These are phyloP conservation scores for Phytopythium mirpurense DNA, from an alignment of 352 stramenopile genomes.

Conservation along the genomic window DNA sequence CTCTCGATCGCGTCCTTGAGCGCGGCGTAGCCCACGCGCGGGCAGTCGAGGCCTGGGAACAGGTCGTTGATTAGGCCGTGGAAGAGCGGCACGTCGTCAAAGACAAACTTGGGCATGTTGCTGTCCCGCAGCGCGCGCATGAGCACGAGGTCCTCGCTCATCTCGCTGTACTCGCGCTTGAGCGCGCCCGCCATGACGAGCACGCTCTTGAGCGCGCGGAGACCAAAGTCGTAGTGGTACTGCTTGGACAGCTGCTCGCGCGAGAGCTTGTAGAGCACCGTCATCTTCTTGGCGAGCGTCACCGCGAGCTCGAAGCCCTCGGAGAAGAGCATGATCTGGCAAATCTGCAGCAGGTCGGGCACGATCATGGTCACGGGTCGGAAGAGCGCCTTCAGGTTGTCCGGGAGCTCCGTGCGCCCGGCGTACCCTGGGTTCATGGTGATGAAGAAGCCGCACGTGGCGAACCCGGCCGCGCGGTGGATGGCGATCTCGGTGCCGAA, in stretches of 20 bases:
- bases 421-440: conserved; percentile 94
- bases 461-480: conserved; percentile 89
- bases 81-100: conserved; percentile 94
- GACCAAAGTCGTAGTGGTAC: conserved; percentile 95
- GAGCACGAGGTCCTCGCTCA: conserved; percentile 93
- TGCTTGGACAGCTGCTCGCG: conserved; percentile 94
- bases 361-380: conserved; percentile 93
- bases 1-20: conserved; percentile 87
- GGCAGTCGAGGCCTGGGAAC: conserved; percentile 92
- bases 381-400: conserved; percentile 93
- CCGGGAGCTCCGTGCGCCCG: conserved; percentile 87
- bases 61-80: conserved; percentile 93
- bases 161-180: conserved; percentile 91
- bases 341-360: conserved; percentile 89
- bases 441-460: conserved; percentile 94
- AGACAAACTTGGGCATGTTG: conserved; percentile 97
- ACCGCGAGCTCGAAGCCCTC: conserved; percentile 92
- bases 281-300: conserved; percentile 91
- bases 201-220: conserved; percentile 92
- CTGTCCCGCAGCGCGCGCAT: conserved; percentile 93
- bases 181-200: conserved; percentile 92
- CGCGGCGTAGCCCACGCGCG: conserved; percentile 88
- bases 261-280: conserved; percentile 94
- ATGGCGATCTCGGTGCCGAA: conserved; percentile 90
- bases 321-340: conserved; percentile 93